A percentile compares a stretch with the other conserved stretches of the same genome.
Evolutionary conservation across 192 early-diverging fungal species (phyloP).

Genomic region (Mortierella antarctica): DNA sequence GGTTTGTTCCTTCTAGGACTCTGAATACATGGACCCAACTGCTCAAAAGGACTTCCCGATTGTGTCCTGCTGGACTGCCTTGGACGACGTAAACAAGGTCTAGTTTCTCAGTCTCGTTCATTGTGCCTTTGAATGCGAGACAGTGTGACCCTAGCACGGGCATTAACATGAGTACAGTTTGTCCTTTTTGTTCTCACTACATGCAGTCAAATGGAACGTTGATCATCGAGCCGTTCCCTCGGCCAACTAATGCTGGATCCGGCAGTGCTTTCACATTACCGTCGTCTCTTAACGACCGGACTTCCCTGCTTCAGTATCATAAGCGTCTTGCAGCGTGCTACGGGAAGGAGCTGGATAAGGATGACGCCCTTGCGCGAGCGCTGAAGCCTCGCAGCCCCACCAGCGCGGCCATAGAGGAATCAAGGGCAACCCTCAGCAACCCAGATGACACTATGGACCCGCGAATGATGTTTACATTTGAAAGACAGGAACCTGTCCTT

Average conservation of each 20-base stretch:
- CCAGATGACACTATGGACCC: background rate
- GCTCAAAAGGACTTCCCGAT: conserved; percentile 17
- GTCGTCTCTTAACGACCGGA: background rate
- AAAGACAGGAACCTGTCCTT: conserved; percentile 19
- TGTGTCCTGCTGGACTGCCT: conserved; percentile 42
- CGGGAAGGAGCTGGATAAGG: background rate
- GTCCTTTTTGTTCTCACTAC: background rate
- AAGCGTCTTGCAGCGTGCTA: conserved; percentile 13
- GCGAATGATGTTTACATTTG: background rate
- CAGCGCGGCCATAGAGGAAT: background rate
- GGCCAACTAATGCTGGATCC: background rate
- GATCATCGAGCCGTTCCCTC: conserved; percentile 39
- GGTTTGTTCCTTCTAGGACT: conserved; percentile 14
- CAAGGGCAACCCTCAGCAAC: background rate
- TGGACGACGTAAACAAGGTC: conserved; percentile 31
- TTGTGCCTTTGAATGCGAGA: background rate
- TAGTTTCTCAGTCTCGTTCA: conserved; percentile 1
- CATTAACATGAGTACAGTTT: background rate
- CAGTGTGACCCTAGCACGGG: background rate
- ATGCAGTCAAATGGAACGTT: conserved; percentile 31
- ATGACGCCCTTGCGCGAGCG: background rate
- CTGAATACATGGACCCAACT: conserved; percentile 35
- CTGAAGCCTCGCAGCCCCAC: too few relatives aligned
- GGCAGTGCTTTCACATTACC: background rate
- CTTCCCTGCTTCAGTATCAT: conserved; percentile 16